Percentiles rank a stretch among this genome's conserved stretches.
Conservation (phyloP, 495 filamentous ascomycete genomes). For the Zalerion maritima region DNA sequence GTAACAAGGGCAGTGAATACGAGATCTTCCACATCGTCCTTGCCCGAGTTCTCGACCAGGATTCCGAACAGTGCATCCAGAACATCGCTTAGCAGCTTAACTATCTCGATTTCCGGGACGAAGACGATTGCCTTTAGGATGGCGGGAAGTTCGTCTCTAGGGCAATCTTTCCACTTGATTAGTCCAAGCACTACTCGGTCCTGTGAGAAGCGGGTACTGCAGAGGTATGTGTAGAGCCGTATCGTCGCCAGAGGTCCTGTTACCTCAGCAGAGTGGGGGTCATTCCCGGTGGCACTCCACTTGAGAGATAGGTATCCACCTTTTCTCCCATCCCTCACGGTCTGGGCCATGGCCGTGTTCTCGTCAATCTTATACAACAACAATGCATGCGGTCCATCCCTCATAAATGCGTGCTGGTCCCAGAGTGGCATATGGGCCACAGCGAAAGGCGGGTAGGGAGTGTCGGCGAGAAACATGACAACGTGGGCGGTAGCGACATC, state of each 20-base stretch:
- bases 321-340: slow-evolving; percentile 40
- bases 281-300: slow-evolving; percentile 54
- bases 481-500: slow-evolving; percentile 77
- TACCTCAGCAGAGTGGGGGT: slow-evolving; percentile 54
- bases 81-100: slow-evolving; percentile 81
- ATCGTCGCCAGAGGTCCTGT: slow-evolving; percentile 63
- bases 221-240: slow-evolving; percentile 73
- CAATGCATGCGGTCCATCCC: slow-evolving; percentile 70
- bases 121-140: slow-evolving; percentile 75
- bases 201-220: slow-evolving; percentile 91
- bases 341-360: slow-evolving; percentile 42
- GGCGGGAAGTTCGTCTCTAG: slow-evolving; percentile 50
- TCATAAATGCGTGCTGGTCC: slow-evolving; percentile 80
- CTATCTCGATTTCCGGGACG: slow-evolving; percentile 93
- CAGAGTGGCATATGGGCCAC: slow-evolving; percentile 87
- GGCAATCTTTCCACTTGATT: slow-evolving; percentile 68
- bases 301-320: slow-evolving; percentile 76
- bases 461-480: slow-evolving; percentile 75
- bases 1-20: slow-evolving; percentile 82
- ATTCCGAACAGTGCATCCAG: slow-evolving; percentile 88
- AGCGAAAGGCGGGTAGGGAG: slow-evolving; percentile 74
- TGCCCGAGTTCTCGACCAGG: slow-evolving; percentile 71
- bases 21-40: slow-evolving; percentile 82
- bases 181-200: slow-evolving; percentile 77
- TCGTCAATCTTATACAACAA: slow-evolving; percentile 85